Evolutionary conservation across 2,329 filamentous ascomycete genomes (phyloP).

Genomic region (Trichoderma semiorbis): DNA sequence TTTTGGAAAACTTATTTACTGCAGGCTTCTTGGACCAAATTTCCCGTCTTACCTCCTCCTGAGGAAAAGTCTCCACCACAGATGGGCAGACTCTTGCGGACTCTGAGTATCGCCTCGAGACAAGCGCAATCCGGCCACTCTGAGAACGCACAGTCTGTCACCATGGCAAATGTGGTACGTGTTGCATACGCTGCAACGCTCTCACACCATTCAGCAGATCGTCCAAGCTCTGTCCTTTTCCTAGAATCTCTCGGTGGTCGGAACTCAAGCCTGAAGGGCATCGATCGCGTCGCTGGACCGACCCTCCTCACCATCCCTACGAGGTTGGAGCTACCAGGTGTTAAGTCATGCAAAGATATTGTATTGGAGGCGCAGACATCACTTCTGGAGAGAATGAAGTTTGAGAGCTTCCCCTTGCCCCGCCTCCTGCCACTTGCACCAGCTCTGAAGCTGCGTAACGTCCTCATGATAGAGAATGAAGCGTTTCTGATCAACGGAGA

Average conservation of each 20-base stretch:
- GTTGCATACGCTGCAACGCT: conserved; percentile 3
- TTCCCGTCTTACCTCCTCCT: not conserved
- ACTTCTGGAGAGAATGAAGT: not conserved
- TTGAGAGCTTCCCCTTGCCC: not conserved
- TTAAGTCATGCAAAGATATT: not conserved
- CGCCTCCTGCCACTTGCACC: not conserved
- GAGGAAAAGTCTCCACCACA: not conserved
- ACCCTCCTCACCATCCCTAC: conserved; percentile 1
- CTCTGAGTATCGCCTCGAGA: not conserved
- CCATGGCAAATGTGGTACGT: not conserved
- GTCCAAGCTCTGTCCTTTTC: not conserved
- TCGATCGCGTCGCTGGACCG: conserved; percentile 1
- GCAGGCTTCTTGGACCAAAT: not conserved
- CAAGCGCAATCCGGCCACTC: not conserved
- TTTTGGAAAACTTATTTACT: not conserved
- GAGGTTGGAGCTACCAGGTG: not conserved
- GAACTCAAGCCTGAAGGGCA: not conserved
- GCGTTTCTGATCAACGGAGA: not conserved
- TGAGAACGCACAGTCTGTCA: not conserved
- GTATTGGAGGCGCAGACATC: not conserved
- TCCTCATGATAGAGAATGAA: not conserved
- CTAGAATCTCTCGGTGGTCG: not conserved
- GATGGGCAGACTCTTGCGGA: not conserved
- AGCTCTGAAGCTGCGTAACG: not conserved
- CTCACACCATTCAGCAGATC: not conserved